A percentile compares a stretch with the other conserved stretches of the same genome.
Evolutionary conservation across 306 rosid species (phyloP).

Genomic region (Heteromeles arbutifolia): DNA sequence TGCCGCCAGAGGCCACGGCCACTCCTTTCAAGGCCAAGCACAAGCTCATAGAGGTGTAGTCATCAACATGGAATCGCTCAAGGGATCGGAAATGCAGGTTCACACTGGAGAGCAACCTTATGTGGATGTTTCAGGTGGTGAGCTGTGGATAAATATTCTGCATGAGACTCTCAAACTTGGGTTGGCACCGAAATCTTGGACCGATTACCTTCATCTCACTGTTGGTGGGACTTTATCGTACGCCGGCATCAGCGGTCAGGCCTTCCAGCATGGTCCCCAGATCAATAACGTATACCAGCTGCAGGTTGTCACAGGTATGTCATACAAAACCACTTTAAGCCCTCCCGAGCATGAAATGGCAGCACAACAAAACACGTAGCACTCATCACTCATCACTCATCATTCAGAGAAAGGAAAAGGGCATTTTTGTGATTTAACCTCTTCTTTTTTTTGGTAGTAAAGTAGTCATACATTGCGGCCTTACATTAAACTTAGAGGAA

Average conservation of each 20-base stretch:
- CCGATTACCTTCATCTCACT: slow-evolving; percentile 88
- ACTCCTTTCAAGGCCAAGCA: slow-evolving; percentile 80
- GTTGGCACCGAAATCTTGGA: slow-evolving; percentile 94
- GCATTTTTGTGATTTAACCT: neutral
- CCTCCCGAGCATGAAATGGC: neutral
- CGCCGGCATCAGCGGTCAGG: slow-evolving; percentile 96
- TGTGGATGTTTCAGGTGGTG: slow-evolving; percentile 87
- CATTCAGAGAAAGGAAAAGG: neutral
- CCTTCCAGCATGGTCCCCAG: slow-evolving; percentile 94
- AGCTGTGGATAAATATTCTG: slow-evolving; percentile 87
- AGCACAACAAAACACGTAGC: neutral
- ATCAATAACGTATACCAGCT: slow-evolving; percentile 70
- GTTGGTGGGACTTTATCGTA: slow-evolving; percentile 95
- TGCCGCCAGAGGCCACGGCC: slow-evolving; percentile 96
- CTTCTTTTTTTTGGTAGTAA: neutral
- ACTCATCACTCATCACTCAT: neutral
- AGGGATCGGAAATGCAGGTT: slow-evolving; percentile 41
- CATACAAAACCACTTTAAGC: slow-evolving; percentile 3
- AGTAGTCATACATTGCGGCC: neutral
- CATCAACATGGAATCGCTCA: slow-evolving; percentile 69
- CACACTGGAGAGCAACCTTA: slow-evolving; percentile 48
- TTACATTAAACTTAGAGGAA: neutral
- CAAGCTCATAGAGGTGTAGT: slow-evolving; percentile 73
- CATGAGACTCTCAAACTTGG: slow-evolving; percentile 77
- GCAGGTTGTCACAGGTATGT: slow-evolving; percentile 82